Evolutionary conservation across 2,329 filamentous ascomycete genomes (phyloP).

Genomic region (Piedraia hortae): DNA sequence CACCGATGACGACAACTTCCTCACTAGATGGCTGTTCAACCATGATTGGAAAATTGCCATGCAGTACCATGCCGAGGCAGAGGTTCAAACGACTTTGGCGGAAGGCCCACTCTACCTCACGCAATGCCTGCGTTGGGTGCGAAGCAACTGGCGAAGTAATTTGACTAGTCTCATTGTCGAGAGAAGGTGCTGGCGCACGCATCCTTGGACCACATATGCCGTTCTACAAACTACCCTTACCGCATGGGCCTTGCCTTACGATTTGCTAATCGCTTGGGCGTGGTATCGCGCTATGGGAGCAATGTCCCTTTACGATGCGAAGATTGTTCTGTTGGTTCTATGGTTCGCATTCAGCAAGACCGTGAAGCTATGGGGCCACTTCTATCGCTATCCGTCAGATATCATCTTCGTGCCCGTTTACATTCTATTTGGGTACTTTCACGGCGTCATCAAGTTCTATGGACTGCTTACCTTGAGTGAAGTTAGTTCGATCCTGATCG

Average conservation of each 20-base stretch:
- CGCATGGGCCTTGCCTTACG: conserved; percentile 55
- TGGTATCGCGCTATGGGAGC: conserved; percentile 38
- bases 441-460: conserved; percentile 77
- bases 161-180: conserved; percentile 70
- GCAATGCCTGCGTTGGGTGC: conserved; percentile 82
- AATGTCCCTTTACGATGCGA: conserved; percentile 17
- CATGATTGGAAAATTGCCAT: conserved; percentile 86
- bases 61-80: conserved; percentile 74
- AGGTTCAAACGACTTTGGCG: conserved; percentile 80
- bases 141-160: conserved; percentile 95
- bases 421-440: conserved; percentile 73
- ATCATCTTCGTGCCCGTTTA: conserved; percentile 59
- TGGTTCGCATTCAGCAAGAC: conserved; percentile 67
- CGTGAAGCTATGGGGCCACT: conserved; percentile 69
- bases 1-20: conserved; percentile 94
- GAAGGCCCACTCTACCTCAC: conserved; percentile 70
- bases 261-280: conserved; percentile 42
- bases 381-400: conserved; percentile 59
- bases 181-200: conserved; percentile 57
- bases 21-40: conserved; percentile 82
- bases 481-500: conserved; percentile 26
- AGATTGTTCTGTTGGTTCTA: conserved; percentile 30
- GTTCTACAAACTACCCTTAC: conserved; percentile 81
- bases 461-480: conserved; percentile 42
- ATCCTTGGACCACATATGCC: conserved; percentile 81